Evolutionary conservation across 768 basidiomycete species (phyloP), one percentile per base, ranked within the genome.

Genomic region (Phlebiopsis flavidoalba): DNA sequence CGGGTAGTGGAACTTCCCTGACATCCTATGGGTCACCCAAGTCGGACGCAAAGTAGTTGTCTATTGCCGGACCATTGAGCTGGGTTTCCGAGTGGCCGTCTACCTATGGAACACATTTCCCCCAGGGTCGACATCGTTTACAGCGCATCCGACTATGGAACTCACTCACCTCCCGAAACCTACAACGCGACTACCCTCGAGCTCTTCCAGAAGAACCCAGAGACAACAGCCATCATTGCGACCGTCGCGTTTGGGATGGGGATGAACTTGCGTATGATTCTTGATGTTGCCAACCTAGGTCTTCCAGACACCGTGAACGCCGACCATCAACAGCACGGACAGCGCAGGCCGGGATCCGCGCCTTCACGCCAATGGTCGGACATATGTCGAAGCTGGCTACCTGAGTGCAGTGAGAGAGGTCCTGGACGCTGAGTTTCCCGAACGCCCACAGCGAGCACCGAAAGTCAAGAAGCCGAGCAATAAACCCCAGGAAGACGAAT

Each of bases 191-290:
- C 14, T 3, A 57, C 55, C 1, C 10, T 63, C 5, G 14, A 50
- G 14, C 33, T 49, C 24, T 63, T 60, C 40, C 8, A 31, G 5
- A 53, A 57, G 10, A 37, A 63, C 53, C 52, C 58, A 1, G 36
- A 50, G 22, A 57, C 59, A 1, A 47, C 35, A 4, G 21, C 48
- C 2, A 56, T 63, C 26, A 33, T 63, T 21, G 62, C 62, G 3
- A 60, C 59, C 21, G 52, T 60, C 19, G 49, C 43, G 26, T 60
- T 60, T 53, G 53, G 62, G 1, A 56, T 60, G 53, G 54, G 58
- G 0, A 45, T 63, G 24, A 55, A 63, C 17, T 26, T 57, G 14
- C 58, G 58, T 8, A 51, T 53, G 8, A 36, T 46, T 14, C 26
- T 59, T 2, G 19, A 51, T 31, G 31, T 51, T 24, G 8, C 1